A percentile compares a stretch with the other conserved stretches of the same genome.
phyloP scores from a whole-genome alignment of 257 asterid genomes.

The Primulina huaijiensis region DNA sequence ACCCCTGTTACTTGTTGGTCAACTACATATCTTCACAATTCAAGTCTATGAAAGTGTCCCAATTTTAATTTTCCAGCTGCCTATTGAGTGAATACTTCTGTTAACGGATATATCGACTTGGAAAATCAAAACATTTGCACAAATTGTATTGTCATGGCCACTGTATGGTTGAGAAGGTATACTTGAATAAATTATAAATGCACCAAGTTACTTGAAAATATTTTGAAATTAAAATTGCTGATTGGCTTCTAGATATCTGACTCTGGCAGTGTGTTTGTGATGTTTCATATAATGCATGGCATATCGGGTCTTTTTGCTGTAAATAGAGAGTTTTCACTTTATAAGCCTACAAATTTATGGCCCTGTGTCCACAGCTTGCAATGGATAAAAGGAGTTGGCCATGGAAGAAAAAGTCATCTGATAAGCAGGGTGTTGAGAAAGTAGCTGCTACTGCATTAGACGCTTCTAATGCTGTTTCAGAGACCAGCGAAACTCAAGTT shows the following conservation, averaged over 20 bases:
- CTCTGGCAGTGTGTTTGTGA: not conserved
- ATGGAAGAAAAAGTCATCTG: conserved; percentile 96
- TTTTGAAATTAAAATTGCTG: not conserved
- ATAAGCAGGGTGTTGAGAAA: conserved; percentile 59
- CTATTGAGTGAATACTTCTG: conserved; percentile 11
- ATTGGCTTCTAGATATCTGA: not conserved
- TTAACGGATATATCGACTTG: conserved; percentile 9
- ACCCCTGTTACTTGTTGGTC: conserved; percentile 2
- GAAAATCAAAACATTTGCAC: not conserved
- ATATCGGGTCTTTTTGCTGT: conserved; percentile 6
- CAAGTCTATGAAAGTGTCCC: not conserved
- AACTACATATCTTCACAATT: conserved; percentile 4
- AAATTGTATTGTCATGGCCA: not conserved
- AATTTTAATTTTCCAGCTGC: not conserved
- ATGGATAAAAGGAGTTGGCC: conserved; percentile 97
- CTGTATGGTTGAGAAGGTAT: not conserved
- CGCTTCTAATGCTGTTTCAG: conserved; percentile 41
- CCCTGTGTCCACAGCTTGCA: conserved; percentile 29
- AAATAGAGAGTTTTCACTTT: not conserved
- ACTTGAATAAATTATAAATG: not conserved
- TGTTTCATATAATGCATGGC: not conserved
- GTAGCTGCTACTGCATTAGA: conserved; percentile 28
- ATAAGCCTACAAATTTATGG: not conserved
- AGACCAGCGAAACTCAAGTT: conserved; percentile 36
- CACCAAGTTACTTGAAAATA: not conserved